These are phyloP conservation scores for Neurospora sp. DNA, from an alignment of 495 filamentous ascomycete genomes.

Conservation along the genomic window DNA sequence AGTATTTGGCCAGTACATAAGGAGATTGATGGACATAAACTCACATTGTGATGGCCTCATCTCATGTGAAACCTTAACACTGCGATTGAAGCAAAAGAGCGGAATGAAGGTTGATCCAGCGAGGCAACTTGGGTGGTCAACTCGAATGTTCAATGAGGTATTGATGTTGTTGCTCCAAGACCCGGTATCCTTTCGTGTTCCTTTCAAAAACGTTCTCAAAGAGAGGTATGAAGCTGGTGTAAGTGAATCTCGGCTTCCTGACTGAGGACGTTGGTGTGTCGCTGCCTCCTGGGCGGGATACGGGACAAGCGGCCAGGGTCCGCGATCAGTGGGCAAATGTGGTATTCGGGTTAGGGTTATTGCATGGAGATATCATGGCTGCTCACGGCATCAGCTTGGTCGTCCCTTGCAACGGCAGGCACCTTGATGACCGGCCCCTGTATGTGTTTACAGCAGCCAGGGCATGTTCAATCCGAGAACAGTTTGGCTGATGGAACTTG, in stretches of 20 bases:
- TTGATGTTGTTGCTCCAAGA: background rate
- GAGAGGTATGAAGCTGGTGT: background rate
- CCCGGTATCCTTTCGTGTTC: background rate
- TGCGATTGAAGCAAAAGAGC: background rate
- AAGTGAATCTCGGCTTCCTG: background rate
- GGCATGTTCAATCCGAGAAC: background rate
- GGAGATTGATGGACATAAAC: background rate
- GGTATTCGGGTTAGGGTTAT: background rate
- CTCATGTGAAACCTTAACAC: conserved; percentile 1
- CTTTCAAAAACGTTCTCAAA: background rate
- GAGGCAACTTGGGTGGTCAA: background rate
- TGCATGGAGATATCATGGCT: background rate
- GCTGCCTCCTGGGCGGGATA: background rate
- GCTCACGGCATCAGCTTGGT: background rate
- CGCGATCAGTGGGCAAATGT: background rate
- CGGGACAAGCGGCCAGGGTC: background rate
- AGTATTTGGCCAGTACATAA: background rate
- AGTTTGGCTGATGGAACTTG: background rate
- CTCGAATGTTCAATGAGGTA: background rate
- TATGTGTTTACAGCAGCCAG: background rate
- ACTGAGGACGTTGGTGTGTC: background rate
- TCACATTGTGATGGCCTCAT: conserved; percentile 14
- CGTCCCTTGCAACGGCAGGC: background rate
- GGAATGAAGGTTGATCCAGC: background rate
- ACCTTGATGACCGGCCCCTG: background rate